Evolutionary conservation across 169 alveolate genomes (phyloP).

Genomic region (Cryptosporidium sp.): DNA sequence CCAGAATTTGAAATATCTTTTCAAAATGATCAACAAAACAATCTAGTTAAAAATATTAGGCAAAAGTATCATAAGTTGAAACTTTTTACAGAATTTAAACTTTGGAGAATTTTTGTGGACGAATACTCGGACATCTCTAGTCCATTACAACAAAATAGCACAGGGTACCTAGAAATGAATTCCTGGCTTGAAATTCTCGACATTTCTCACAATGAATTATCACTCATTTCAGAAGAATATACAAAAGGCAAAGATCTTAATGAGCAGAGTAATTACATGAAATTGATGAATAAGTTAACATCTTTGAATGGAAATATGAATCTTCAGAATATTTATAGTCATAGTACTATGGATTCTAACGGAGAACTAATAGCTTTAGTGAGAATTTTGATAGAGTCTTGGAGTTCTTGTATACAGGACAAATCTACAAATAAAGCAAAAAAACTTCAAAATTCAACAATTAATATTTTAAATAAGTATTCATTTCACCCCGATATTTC

Average conservation of each 20-base stretch:
- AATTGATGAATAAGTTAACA: neutral
- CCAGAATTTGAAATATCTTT: neutral
- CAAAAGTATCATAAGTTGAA: neutral
- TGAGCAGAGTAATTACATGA: neutral
- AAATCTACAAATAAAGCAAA: conserved; percentile 1
- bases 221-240: conserved; percentile 39
- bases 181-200: conserved; percentile 54
- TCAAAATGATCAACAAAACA: neutral
- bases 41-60: neutral
- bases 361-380: conserved; percentile 28
- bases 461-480: conserved; percentile 40
- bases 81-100: conserved; percentile 48
- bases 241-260: neutral
- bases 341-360: neutral
- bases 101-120: conserved; percentile 20
- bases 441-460: conserved; percentile 3
- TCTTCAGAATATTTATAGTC: neutral
- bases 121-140: neutral
- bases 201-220: conserved; percentile 44
- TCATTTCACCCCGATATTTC: conserved; percentile 27
- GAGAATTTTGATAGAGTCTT: conserved; percentile 8
- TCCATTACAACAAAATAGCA: neutral
- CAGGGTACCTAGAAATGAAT: conserved; percentile 3
- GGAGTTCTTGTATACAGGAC: conserved; percentile 11
- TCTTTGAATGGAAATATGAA: neutral